phyloP scores from a whole-genome alignment of 306 rosid genomes.

The Comarum palustre region DNA sequence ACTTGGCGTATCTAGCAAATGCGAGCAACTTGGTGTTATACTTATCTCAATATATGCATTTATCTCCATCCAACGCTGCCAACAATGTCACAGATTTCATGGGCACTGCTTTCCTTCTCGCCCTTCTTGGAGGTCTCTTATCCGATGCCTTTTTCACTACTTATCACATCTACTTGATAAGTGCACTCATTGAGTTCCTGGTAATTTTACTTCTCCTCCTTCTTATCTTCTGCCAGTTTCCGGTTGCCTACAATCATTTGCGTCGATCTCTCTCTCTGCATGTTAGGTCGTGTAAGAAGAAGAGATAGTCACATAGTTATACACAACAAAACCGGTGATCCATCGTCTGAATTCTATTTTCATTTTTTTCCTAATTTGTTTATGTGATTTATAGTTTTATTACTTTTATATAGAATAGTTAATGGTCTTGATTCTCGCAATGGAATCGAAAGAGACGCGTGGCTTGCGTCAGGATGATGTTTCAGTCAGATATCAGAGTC shows the following conservation, averaged over 20 bases:
- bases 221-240: not conserved
- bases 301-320: not conserved
- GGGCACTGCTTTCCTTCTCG: conserved; percentile 93
- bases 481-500: conserved; percentile 22
- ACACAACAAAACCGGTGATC: not conserved
- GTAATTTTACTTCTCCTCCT: conserved; percentile 40
- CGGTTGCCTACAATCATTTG: not conserved
- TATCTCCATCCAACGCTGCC: conserved; percentile 77
- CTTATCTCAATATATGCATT: conserved; percentile 58
- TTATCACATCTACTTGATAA: conserved; percentile 72
- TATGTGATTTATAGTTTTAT: not conserved
- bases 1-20: conserved; percentile 82
- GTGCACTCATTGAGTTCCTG: conserved; percentile 76
- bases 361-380: not conserved
- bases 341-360: not conserved
- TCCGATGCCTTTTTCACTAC: conserved; percentile 83
- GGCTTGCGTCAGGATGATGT: conserved; percentile 30
- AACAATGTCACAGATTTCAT: conserved; percentile 91
- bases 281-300: not conserved
- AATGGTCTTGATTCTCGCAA: conserved; percentile 7
- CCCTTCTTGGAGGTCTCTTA: conserved; percentile 91
- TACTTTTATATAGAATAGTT: not conserved
- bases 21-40: conserved; percentile 90
- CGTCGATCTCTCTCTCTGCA: not conserved
- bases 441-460: conserved; percentile 31